These are phyloP conservation scores for Solanum tarijense DNA, from an alignment of 257 asterid genomes.

Conservation along the genomic window DNA sequence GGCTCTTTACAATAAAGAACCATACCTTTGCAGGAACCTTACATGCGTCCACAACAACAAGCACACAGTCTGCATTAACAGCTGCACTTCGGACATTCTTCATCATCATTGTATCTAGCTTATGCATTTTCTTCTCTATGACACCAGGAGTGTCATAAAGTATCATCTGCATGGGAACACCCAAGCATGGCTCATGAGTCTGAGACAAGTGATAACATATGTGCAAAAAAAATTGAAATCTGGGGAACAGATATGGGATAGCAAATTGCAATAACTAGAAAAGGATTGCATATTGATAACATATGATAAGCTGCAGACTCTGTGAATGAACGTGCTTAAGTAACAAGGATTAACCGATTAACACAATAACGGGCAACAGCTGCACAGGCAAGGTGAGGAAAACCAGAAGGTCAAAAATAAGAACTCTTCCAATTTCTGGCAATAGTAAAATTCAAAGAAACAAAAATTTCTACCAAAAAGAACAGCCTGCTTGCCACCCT, in stretches of 20 bases:
- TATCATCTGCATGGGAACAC: conserved; percentile 57
- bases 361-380: background rate
- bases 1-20: background rate
- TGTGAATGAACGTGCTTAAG: background rate
- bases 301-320: background rate
- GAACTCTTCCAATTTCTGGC: background rate
- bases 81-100: conserved; percentile 89
- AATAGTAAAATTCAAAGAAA: background rate
- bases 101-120: conserved; percentile 94
- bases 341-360: background rate
- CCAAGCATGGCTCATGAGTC: background rate
- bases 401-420: background rate
- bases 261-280: background rate
- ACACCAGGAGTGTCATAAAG: conserved; percentile 98
- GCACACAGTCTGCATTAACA: conserved; percentile 77
- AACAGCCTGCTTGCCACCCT: background rate
- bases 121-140: conserved; percentile 95
- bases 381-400: background rate
- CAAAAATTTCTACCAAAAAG: background rate
- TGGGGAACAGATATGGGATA: background rate
- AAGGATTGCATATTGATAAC: background rate
- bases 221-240: background rate
- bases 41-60: conserved; percentile 87
- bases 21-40: conserved; percentile 73
- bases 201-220: background rate